phyloP scores from a whole-genome alignment of 2,329 filamentous ascomycete genomes.

The Colletotrichum tamarilloi region DNA sequence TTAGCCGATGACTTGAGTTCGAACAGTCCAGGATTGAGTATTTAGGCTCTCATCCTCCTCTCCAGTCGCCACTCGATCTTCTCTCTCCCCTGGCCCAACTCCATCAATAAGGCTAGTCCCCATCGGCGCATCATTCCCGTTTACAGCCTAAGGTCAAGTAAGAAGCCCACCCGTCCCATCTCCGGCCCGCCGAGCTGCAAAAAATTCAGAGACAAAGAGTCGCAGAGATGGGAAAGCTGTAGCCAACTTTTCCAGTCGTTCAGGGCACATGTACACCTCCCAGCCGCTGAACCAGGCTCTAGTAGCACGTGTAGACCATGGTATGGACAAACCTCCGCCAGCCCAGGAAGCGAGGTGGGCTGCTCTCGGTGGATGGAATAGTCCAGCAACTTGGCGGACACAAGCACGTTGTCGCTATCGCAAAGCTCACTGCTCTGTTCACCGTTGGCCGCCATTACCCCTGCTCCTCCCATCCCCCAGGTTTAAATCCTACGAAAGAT shows the following conservation, averaged over 20 bases:
- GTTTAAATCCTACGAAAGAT: not conserved
- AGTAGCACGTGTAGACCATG: not conserved
- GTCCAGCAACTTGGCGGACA: not conserved
- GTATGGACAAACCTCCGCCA: not conserved
- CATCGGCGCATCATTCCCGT: constrained; percentile 3
- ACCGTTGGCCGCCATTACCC: not conserved
- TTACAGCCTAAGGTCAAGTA: not conserved
- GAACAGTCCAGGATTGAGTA: too few species aligned
- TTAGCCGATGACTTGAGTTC: not conserved
- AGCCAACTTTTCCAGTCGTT: not conserved
- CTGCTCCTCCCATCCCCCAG: not conserved
- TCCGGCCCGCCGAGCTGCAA: not conserved
- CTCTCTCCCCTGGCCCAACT: not conserved
- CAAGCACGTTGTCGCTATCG: constrained; percentile 1
- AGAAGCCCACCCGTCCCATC: not conserved
- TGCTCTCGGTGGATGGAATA: not conserved
- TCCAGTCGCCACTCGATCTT: not conserved
- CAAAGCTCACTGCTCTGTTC: not conserved
- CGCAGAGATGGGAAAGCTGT: not conserved
- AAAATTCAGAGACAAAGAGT: not conserved
- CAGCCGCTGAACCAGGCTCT: not conserved
- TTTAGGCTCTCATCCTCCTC: too few species aligned
- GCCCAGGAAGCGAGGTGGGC: too few species aligned
- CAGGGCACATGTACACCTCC: not conserved
- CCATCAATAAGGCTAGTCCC: not conserved